Percentiles rank a stretch among this genome's conserved stretches.
These are phyloP conservation scores for Hortiboletus rubellus DNA, from an alignment of 1,284 basidiomycete genomes.

Conservation along the genomic window DNA sequence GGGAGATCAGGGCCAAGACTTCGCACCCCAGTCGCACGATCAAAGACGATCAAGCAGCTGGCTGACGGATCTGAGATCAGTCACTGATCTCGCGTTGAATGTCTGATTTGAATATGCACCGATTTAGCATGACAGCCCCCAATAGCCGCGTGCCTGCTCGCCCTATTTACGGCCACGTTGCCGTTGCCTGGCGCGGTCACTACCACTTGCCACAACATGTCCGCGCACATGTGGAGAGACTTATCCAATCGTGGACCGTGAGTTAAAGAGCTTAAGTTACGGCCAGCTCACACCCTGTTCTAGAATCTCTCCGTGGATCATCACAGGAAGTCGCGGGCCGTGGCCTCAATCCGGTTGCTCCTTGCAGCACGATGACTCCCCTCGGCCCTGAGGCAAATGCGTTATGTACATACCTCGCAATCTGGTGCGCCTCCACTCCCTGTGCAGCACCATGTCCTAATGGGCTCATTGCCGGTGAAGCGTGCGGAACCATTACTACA, in stretches of 20 bases:
- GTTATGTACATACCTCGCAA: constrained; percentile 19
- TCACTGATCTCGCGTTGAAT: constrained; percentile 41
- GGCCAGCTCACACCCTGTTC: constrained; percentile 23
- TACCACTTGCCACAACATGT: constrained; percentile 31
- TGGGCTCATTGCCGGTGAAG: constrained; percentile 30
- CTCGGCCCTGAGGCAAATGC: constrained; percentile 14
- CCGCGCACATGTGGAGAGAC: constrained; percentile 38
- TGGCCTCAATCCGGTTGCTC: constrained; percentile 6
- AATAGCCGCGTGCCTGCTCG: constrained; percentile 51
- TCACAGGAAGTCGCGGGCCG: constrained; percentile 18
- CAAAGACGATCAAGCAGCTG: constrained; percentile 50
- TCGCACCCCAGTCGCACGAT: constrained; percentile 52
- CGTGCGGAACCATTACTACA: constrained; percentile 35
- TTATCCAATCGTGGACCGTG: constrained; percentile 37
- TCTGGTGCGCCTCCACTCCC: constrained; percentile 11
- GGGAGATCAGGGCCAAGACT: constrained; percentile 39
- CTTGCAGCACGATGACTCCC: constrained; percentile 3
- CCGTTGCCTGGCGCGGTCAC: constrained; percentile 41
- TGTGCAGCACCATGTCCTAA: constrained; percentile 22
- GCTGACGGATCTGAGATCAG: constrained; percentile 40
- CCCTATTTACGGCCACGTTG: constrained; percentile 44
- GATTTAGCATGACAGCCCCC: constrained; percentile 38
- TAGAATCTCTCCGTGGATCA: constrained; percentile 27
- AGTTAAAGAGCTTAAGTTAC: constrained; percentile 38
- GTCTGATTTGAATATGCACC: constrained; percentile 41